Percentiles rank a stretch among this genome's conserved stretches.
phyloP scores from a whole-genome alignment of 306 rosid species.

The Hippophae rhamnoides region DNA sequence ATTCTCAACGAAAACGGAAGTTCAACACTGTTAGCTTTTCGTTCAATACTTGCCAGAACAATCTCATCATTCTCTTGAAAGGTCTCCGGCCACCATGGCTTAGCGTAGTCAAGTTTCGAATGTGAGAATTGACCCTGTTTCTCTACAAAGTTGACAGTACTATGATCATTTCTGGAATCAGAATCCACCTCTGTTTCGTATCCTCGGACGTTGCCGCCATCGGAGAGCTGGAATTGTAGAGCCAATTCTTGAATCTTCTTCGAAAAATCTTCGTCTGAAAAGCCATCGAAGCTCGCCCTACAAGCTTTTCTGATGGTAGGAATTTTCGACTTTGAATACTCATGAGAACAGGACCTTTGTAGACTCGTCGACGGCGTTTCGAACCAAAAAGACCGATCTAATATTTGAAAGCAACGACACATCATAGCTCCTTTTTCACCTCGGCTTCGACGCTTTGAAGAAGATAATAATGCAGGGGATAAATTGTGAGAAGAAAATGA shows the following conservation, averaged over 20 bases:
- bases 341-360: constrained; percentile 34
- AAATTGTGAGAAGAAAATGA: constrained; percentile 51
- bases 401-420: constrained; percentile 11
- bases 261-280: constrained; percentile 74
- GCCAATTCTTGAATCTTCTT: constrained; percentile 53
- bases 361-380: constrained; percentile 27
- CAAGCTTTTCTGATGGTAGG: constrained; percentile 33
- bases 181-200: constrained; percentile 19
- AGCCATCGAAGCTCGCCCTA: constrained; percentile 52
- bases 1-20: constrained; percentile 79
- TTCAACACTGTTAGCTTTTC: constrained; percentile 78
- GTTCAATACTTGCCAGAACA: constrained; percentile 48
- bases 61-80: constrained; percentile 33
- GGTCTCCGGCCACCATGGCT: constrained; percentile 45
- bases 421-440: constrained; percentile 15
- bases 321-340: constrained; percentile 5
- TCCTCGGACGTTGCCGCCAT: constrained; percentile 1
- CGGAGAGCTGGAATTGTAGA: constrained; percentile 42
- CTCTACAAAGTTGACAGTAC: constrained; percentile 4
- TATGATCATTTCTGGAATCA: not conserved
- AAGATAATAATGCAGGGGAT: constrained; percentile 41
- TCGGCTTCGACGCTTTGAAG: constrained; percentile 36
- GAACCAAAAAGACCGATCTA: constrained; percentile 35
- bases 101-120: constrained; percentile 7
- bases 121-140: not conserved